phyloP scores from a whole-genome alignment of 306 rosid species.

The Lathyrus sativus region DNA sequence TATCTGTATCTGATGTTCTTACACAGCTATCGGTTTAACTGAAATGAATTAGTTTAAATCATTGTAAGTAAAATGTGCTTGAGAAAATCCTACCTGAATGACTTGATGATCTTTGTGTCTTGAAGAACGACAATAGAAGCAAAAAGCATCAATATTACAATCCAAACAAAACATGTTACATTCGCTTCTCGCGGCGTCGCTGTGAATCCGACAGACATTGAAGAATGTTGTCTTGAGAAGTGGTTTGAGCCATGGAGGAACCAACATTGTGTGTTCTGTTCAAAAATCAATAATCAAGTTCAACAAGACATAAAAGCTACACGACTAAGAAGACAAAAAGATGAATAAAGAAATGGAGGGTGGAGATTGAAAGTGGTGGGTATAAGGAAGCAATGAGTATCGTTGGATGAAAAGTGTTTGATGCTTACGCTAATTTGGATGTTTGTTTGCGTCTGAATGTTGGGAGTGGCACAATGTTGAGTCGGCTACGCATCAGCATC shows the following conservation, averaged over 20 bases:
- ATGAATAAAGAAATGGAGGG: constrained; percentile 58
- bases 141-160: constrained; percentile 73
- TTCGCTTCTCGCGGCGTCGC: constrained; percentile 76
- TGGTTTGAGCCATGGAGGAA: constrained; percentile 89
- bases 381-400: constrained; percentile 8
- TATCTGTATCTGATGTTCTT: no score
- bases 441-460: constrained; percentile 67
- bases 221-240: constrained; percentile 69
- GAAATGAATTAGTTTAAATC: neutral
- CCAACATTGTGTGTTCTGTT: constrained; percentile 67
- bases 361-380: constrained; percentile 59
- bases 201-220: constrained; percentile 70
- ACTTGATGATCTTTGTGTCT: constrained; percentile 90
- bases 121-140: constrained; percentile 91
- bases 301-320: constrained; percentile 52
- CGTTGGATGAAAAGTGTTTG: constrained; percentile 71
- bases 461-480: constrained; percentile 67
- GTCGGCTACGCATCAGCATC: constrained; percentile 66
- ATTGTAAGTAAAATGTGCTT: neutral
- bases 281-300: constrained; percentile 18
- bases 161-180: constrained; percentile 94
- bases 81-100: constrained; percentile 59
- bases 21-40: no score
- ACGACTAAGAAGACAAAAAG: constrained; percentile 50
- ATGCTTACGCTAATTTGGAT: constrained; percentile 93